Evolutionary conservation across 2,329 filamentous ascomycete species (phyloP).

Genomic region (Venturia oleaginea): DNA sequence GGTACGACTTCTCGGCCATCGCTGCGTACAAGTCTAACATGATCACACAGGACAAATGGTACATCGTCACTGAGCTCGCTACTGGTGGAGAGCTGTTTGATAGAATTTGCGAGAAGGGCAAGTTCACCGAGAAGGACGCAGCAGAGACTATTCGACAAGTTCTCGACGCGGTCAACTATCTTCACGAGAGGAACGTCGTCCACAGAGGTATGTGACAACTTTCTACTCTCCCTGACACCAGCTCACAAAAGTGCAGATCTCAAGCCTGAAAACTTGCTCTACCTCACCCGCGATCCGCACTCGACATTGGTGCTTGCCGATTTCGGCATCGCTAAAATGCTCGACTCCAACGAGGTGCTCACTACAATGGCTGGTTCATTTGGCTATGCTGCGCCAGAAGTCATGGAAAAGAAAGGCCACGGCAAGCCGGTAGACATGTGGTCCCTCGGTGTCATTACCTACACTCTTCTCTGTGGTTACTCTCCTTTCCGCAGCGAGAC

Average conservation of each 20-base stretch:
- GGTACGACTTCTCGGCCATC: slow-evolving; percentile 39
- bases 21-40: slow-evolving; percentile 1
- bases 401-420: slow-evolving; percentile 96
- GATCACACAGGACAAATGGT: slow-evolving; percentile 80
- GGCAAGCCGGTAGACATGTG: slow-evolving; percentile 99
- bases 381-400: slow-evolving; percentile 92
- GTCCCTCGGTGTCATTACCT: slow-evolving; percentile 97
- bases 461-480: slow-evolving; percentile 95
- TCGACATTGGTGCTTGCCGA: slow-evolving; percentile 91
- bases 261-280: slow-evolving; percentile 95
- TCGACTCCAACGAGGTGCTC: slow-evolving; percentile 82
- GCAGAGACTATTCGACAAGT: slow-evolving; percentile 93
- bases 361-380: slow-evolving; percentile 99
- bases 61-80: slow-evolving; percentile 94
- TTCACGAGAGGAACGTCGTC: slow-evolving; percentile 90
- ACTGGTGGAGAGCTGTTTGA: slow-evolving; percentile 96
- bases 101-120: slow-evolving; percentile 94
- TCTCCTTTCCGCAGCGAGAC: slow-evolving; percentile 96
- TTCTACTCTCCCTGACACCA: neutral
- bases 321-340: slow-evolving; percentile 97
- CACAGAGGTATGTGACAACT: slow-evolving; percentile 61
- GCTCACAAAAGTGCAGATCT: slow-evolving; percentile 54
- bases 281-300: slow-evolving; percentile 66
- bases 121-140: slow-evolving; percentile 97
- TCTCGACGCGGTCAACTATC: slow-evolving; percentile 83